phyloP scores from a whole-genome alignment of 2,329 filamentous ascomycete species.

The Aspergillus proliferans region DNA sequence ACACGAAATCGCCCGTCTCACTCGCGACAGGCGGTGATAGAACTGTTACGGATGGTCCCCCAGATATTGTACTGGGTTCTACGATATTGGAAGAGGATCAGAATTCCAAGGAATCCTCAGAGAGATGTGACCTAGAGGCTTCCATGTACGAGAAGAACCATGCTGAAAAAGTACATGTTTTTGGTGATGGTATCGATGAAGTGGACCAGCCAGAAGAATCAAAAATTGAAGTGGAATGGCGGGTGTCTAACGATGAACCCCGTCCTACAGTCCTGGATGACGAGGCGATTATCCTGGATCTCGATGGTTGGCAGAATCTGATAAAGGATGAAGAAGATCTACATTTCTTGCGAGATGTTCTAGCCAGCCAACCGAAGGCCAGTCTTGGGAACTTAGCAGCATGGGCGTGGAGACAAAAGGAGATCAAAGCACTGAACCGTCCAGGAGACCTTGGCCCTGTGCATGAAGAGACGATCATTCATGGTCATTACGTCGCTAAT shows the following conservation, averaged over 20 bases:
- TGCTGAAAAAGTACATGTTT: background rate
- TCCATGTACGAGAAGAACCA: background rate
- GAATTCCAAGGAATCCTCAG: background rate
- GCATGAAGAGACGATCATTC: slow-evolving; percentile 49
- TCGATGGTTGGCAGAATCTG: slow-evolving; percentile 64
- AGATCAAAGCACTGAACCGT: slow-evolving; percentile 63
- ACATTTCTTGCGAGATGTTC: slow-evolving; percentile 47
- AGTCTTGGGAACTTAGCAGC: slow-evolving; percentile 53
- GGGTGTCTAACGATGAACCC: slow-evolving; percentile 54
- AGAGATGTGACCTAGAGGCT: no score
- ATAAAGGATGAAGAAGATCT: slow-evolving; percentile 66
- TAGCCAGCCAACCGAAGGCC: slow-evolving; percentile 43
- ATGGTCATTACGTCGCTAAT: slow-evolving; percentile 78
- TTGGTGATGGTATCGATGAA: slow-evolving; percentile 19
- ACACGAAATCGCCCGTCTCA: slow-evolving; percentile 23
- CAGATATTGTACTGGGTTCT: background rate
- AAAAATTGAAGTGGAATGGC: slow-evolving; percentile 52
- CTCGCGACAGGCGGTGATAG: slow-evolving; percentile 26
- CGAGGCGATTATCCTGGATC: slow-evolving; percentile 56
- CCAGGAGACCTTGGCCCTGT: slow-evolving; percentile 51
- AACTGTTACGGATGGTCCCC: background rate
- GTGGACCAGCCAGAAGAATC: slow-evolving; percentile 29
- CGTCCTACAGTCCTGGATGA: slow-evolving; percentile 62
- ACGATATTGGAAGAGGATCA: background rate
- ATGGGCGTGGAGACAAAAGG: slow-evolving; percentile 67